These are phyloP conservation scores for Cladosporium colombiae DNA, from an alignment of 2,329 filamentous ascomycete genomes.

Conservation along the genomic window DNA sequence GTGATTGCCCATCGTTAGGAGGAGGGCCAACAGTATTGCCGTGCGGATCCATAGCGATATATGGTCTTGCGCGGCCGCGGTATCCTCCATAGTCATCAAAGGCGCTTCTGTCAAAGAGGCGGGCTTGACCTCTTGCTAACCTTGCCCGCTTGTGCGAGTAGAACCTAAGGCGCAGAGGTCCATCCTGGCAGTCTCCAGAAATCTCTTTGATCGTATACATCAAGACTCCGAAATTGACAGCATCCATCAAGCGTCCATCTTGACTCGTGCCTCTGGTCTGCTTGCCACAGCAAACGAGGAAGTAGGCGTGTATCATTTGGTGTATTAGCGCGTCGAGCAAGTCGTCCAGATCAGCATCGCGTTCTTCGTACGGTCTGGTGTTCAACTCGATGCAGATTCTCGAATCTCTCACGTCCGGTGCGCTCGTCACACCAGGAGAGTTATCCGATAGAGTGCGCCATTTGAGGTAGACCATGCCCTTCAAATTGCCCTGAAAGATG, in stretches of 20 bases:
- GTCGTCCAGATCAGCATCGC: constrained; percentile 35
- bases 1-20: constrained; percentile 30
- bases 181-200: constrained; percentile 30
- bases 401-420: constrained; percentile 32
- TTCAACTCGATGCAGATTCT: constrained; percentile 42
- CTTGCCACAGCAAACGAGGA: constrained; percentile 45
- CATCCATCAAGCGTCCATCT: constrained; percentile 42
- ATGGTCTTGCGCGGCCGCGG: constrained; percentile 12
- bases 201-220: constrained; percentile 41
- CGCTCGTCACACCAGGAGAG: constrained; percentile 41
- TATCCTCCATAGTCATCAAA: not conserved
- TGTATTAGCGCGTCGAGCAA: constrained; percentile 44
- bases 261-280: constrained; percentile 33
- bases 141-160: constrained; percentile 28
- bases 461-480: constrained; percentile 40
- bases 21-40: constrained; percentile 24
- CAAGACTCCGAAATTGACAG: constrained; percentile 44
- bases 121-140: constrained; percentile 1
- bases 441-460: constrained; percentile 31
- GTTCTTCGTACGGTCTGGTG: constrained; percentile 30
- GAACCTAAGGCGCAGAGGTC: constrained; percentile 38
- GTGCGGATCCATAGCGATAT: constrained; percentile 28
- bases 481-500: constrained; percentile 42
- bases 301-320: constrained; percentile 50
- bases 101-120: not conserved